These are phyloP conservation scores for Penicillium frequentans DNA, from an alignment of 2,329 filamentous ascomycete genomes.

Conservation along the genomic window DNA sequence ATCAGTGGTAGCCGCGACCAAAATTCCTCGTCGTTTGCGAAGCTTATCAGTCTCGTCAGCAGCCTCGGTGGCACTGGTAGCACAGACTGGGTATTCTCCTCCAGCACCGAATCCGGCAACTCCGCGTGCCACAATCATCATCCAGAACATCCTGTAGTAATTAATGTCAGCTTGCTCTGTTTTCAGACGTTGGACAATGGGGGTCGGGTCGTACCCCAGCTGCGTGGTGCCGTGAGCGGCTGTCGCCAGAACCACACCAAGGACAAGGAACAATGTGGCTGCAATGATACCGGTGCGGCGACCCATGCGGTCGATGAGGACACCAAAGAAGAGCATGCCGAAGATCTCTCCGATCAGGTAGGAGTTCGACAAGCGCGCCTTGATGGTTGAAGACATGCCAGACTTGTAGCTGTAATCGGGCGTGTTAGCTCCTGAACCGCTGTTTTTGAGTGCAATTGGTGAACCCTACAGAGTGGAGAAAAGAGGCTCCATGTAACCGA, in stretches of 20 bases:
- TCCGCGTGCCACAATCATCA: slow-evolving; percentile 44
- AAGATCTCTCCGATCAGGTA: slow-evolving; percentile 58
- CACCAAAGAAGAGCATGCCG: slow-evolving; percentile 57
- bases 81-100: slow-evolving; percentile 35
- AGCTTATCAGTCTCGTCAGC: slow-evolving; percentile 24
- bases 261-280: slow-evolving; percentile 49
- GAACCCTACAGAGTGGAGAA: slow-evolving; percentile 29
- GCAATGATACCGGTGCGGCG: slow-evolving; percentile 50
- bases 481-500: slow-evolving; percentile 39
- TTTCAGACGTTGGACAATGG: not conserved
- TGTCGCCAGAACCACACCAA: slow-evolving; percentile 50
- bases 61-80: slow-evolving; percentile 25
- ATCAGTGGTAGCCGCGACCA: slow-evolving; percentile 27
- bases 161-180: not conserved
- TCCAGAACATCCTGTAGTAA: slow-evolving; percentile 46
- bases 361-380: slow-evolving; percentile 55
- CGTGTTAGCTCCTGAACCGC: not conserved
- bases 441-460: not conserved
- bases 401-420: slow-evolving; percentile 26
- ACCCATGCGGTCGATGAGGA: slow-evolving; percentile 52
- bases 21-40: slow-evolving; percentile 24
- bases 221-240: slow-evolving; percentile 44
- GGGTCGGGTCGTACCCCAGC: slow-evolving; percentile 26
- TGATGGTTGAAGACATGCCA: slow-evolving; percentile 40
- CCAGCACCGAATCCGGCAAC: slow-evolving; percentile 43